These are phyloP conservation scores for Elsinoe fawcettii DNA, from an alignment of 2,329 filamentous ascomycete genomes.

Conservation along the genomic window DNA sequence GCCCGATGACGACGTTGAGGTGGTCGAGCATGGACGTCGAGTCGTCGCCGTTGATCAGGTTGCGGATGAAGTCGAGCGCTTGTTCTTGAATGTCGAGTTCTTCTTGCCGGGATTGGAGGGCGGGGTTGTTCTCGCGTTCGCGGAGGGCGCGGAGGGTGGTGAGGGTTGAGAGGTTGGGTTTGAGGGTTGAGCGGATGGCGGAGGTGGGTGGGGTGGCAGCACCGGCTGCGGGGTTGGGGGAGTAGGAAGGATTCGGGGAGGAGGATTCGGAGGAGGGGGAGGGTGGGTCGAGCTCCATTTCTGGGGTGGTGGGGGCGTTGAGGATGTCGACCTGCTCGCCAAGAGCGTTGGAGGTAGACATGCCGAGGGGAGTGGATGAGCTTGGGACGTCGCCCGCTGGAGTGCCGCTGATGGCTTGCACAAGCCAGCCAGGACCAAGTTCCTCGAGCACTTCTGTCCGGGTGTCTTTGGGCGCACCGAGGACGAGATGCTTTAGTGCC, in stretches of 20 bases:
- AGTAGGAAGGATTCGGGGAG: constrained; percentile 24
- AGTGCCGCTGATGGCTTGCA: constrained; percentile 64
- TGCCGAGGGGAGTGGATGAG: constrained; percentile 35
- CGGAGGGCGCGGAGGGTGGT: constrained; percentile 18
- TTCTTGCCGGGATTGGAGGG: constrained; percentile 62
- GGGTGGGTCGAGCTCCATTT: constrained; percentile 35
- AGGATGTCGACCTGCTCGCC: constrained; percentile 54
- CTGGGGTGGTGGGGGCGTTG: constrained; percentile 42
- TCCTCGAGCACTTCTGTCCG: constrained; percentile 73
- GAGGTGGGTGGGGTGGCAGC: constrained; percentile 30
- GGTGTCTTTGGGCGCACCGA: constrained; percentile 59
- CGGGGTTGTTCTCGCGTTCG: constrained; percentile 54
- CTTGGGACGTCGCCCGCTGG: constrained; percentile 28
- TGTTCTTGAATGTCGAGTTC: constrained; percentile 86
- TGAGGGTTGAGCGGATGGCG: constrained; percentile 29
- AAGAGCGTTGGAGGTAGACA: constrained; percentile 52
- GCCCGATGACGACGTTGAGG: constrained; percentile 66
- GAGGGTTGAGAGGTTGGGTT: constrained; percentile 18
- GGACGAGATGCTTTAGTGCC: constrained; percentile 85
- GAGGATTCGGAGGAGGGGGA: constrained; percentile 18
- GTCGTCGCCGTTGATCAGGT: constrained; percentile 65
- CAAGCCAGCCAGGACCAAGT: constrained; percentile 70
- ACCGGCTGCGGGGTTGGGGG: constrained; percentile 26
- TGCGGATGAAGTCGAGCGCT: constrained; percentile 79
- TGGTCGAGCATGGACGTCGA: constrained; percentile 71